A percentile compares a stretch with the other conserved stretches of the same genome.
These are phyloP conservation scores for Taphrina communis DNA, from an alignment of 1,139 yeast genomes.

Conservation along the genomic window DNA sequence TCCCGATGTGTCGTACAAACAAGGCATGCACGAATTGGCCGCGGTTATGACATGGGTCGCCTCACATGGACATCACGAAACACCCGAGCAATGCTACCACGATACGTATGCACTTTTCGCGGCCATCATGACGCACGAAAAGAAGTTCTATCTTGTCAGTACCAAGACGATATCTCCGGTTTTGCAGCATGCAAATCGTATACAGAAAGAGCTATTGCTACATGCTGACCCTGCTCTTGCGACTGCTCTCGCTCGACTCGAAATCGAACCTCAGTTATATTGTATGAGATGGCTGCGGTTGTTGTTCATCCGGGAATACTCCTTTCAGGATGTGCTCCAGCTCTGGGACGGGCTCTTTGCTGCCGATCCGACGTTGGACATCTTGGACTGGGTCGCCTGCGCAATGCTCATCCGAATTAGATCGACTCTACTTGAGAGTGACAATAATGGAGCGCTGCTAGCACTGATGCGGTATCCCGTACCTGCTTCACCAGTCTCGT, in stretches of 20 bases:
- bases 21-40: slow-evolving; percentile 67
- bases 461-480: slow-evolving; percentile 51
- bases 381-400: slow-evolving; percentile 52
- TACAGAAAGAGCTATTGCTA: slow-evolving; percentile 53
- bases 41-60: slow-evolving; percentile 56
- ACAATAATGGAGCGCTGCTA: slow-evolving; percentile 50
- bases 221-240: slow-evolving; percentile 53
- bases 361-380: slow-evolving; percentile 47
- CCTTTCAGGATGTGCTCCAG: slow-evolving; percentile 48
- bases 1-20: slow-evolving; percentile 61
- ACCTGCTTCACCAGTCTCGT: slow-evolving; percentile 46
- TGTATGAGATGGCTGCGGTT: slow-evolving; percentile 63
- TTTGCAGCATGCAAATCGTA: slow-evolving; percentile 43
- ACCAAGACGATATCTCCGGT: slow-evolving; percentile 45
- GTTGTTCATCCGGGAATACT: slow-evolving; percentile 60
- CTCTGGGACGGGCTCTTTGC: slow-evolving; percentile 55
- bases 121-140: slow-evolving; percentile 50
- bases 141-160: slow-evolving; percentile 51
- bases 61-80: slow-evolving; percentile 37
- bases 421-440: slow-evolving; percentile 41
- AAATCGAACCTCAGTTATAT: slow-evolving; percentile 67
- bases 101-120: slow-evolving; percentile 51
- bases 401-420: slow-evolving; percentile 51
- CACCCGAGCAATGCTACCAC: slow-evolving; percentile 46
- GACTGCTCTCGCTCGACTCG: slow-evolving; percentile 53